Base-by-base conservation (phyloP, 179 eudicot genomes). In the Silene noctiflora region DNA sequence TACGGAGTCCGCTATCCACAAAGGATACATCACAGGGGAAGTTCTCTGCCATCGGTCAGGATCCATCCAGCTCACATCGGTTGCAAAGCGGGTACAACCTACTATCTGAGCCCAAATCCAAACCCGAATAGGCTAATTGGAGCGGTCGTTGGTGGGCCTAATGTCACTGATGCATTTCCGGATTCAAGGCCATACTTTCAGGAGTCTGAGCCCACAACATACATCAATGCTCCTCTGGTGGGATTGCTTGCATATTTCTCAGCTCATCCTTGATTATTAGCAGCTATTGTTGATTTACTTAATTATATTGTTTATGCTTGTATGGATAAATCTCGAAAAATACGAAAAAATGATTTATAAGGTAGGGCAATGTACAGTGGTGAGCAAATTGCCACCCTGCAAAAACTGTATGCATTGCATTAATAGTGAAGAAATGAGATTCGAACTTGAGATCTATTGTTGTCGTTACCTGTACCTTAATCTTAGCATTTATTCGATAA, bases 141-240 rank as follows among this genome's bases (percentile, higher is more conserved):
- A 16, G 89, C 89, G 6, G 87, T 86, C 12, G 87, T 86, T 63
- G 89, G 89, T 78, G 87, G 89, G 76, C 87, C 89, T 4, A 79
- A 82, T 70, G 82, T 77, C 35, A 46, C 84, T 0, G 89, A 84
- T 55, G 82, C 84, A 0, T 84, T 79, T 33, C 85, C 84, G 2
- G 89, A 86, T 69, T 82, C 87, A 0, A 82, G 89, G 82, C 80
- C 87, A 3, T 78, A 55, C 17, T 80, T 82, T 21, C 81, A 78
- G 56, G 84, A 86, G 64, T 80, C 89, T 11, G 87, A 84, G 81
- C 88, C 88, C 81, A 83, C 88, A 11, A 85, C 88, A 9, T 85
- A 85, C 39, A 81, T 85, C 19, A 86, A 86, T 74, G 89, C 89
- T 3, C 87, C 89, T 53, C 62, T 86, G 1, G 87, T 86, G 77